Evolutionary conservation across 805 yeast species (phyloP).

Genomic region (Ogataea zsoltii): DNA sequence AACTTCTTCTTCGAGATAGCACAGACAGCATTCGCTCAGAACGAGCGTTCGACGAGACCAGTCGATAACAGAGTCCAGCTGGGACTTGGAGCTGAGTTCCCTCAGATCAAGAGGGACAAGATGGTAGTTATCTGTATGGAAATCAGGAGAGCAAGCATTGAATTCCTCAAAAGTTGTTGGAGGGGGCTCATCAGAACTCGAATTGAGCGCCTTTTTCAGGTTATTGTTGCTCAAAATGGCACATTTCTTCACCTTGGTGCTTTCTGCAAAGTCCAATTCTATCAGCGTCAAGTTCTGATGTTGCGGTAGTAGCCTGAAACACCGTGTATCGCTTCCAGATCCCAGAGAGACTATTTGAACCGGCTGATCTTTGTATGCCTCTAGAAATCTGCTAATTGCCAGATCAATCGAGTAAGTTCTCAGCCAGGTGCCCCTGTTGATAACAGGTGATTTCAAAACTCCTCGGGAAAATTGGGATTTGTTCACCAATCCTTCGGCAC

Average conservation of each 20-base stretch:
- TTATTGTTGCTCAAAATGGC: constrained; percentile 40
- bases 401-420: constrained; percentile 55
- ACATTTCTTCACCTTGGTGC: constrained; percentile 50
- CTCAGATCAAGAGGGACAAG: constrained; percentile 59
- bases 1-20: constrained; percentile 59
- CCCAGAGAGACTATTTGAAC: constrained; percentile 72
- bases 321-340: constrained; percentile 77
- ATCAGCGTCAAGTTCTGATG: constrained; percentile 42
- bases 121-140: constrained; percentile 47
- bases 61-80: constrained; percentile 21
- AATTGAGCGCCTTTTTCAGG: constrained; percentile 33
- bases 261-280: constrained; percentile 66
- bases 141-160: constrained; percentile 25
- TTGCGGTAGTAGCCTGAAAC: constrained; percentile 47
- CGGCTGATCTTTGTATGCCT: constrained; percentile 19
- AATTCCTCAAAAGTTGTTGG: constrained; percentile 27
- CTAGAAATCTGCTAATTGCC: constrained; percentile 44
- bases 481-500: neutral
- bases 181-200: constrained; percentile 4
- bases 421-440: constrained; percentile 70
- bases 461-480: no score
- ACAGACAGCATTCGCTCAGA: constrained; percentile 74
- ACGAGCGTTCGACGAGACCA: constrained; percentile 54
- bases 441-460: constrained; percentile 54
- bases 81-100: constrained; percentile 17